Evolutionary conservation across 345 rosid genomes (phyloP).

Genomic region (Eucalyptus grandis): DNA sequence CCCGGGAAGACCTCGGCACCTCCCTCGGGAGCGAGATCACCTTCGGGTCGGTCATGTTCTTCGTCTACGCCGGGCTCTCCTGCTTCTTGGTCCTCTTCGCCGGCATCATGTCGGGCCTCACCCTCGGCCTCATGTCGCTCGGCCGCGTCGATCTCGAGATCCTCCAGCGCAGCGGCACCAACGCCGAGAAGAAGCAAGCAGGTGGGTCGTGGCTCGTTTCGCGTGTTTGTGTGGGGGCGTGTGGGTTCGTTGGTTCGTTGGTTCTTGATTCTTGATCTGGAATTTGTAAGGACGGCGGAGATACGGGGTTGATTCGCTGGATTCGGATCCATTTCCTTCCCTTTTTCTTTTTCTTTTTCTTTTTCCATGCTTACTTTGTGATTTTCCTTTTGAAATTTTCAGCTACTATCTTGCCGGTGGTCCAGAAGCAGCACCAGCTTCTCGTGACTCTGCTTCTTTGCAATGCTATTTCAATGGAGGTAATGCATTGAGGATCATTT

Average conservation of each 20-base stretch:
- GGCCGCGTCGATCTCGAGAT: constrained; percentile 94
- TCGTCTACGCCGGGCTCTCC: constrained; percentile 57
- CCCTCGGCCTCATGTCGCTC: constrained; percentile 96
- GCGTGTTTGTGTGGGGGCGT: too few relatives aligned
- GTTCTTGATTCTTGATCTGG: not conserved
- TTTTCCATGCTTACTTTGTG: not conserved
- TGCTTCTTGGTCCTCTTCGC: constrained; percentile 89
- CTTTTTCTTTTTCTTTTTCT: not conserved
- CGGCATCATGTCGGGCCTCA: constrained; percentile 95
- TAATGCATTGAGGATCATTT: not conserved
- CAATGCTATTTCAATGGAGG: constrained; percentile 96
- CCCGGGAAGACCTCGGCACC: constrained; percentile 5
- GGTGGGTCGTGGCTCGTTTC: constrained; percentile 16
- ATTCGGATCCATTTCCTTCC: not conserved
- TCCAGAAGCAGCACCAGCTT: constrained; percentile 94
- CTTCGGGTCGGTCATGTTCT: constrained; percentile 52
- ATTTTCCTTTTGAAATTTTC: not conserved
- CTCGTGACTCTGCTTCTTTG: constrained; percentile 83
- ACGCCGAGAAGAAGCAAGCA: constrained; percentile 85
- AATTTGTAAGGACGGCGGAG: not conserved
- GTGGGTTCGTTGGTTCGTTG: not conserved
- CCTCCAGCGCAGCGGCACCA: constrained; percentile 87
- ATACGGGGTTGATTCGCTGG: not conserved
- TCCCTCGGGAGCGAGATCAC: constrained; percentile 26
- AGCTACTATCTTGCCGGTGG: constrained; percentile 86